Base-by-base conservation (phyloP, 2,329 filamentous ascomycete species). In the Epichloe brachyelytri region DNA sequence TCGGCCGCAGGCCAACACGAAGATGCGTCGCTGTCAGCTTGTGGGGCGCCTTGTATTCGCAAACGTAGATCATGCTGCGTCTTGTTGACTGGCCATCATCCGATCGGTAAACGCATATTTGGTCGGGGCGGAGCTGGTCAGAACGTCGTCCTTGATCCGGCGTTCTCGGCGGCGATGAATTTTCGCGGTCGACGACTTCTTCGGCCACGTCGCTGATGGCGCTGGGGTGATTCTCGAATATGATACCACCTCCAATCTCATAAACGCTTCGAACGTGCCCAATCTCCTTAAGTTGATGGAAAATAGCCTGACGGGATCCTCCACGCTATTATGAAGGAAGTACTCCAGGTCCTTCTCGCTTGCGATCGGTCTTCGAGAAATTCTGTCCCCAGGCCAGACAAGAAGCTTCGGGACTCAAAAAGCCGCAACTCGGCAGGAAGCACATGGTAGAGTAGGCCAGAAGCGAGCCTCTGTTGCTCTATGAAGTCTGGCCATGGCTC, bases 31-130 rank as follows among this genome's bases (percentile, higher is more conserved):
- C 58, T 6, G 68, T 68, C 2, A 78, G 57, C 55, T 76, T 74
- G 56, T 74, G 65, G 0, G 71, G 72, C 15, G 69, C 56, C 60
- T 75, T 78, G 55, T 75, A 73, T 59, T 77, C 67, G 30, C 62
- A 60, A 43, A 72, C 52, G 20, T 62, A 66, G 4, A 60, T 48
- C 51, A 66, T 64, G 7, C 17, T 53, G 4, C 51, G 58, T 20
- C 8, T 15, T 51, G 1, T 14, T 26, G n/a, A 20, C 12, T 19
- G 17, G 19, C n/a, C 15, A 36, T 59, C 40, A 33, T 57, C 50
- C 7, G 54, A 56, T 49, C 49, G 48, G 39, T 53, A 53, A 5
- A 55, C 19, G 30, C 53, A 68, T 43, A 67, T 65, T 51, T 69
- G 59, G 51, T 68, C 63, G 8, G 62, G 59, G n/a, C 60, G 60